These are phyloP conservation scores for Mesostigma viride DNA, from an alignment of 139 green algal species.

Conservation along the genomic window DNA sequence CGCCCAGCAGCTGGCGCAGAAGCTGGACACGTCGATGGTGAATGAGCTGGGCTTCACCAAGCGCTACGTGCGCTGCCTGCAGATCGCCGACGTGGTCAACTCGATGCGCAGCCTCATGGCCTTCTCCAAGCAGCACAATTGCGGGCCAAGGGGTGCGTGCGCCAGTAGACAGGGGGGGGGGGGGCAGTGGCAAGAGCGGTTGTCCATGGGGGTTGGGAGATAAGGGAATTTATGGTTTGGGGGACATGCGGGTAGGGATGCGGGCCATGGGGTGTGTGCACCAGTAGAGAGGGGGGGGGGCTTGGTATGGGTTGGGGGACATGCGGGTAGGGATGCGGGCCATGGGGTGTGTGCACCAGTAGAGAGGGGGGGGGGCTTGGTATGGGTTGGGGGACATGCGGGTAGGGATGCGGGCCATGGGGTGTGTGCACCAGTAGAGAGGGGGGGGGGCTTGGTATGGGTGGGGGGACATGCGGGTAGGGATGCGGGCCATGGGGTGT, in stretches of 20 bases:
- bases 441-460: not conserved
- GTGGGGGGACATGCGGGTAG: not conserved
- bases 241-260: not conserved
- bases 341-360: no score
- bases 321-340: not conserved
- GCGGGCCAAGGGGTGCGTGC: constrained; percentile 21
- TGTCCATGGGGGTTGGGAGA: not conserved
- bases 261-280: not conserved
- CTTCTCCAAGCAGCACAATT: constrained; percentile 33
- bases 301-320: not conserved
- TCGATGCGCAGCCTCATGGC: constrained; percentile 37
- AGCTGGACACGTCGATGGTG: constrained; percentile 26
- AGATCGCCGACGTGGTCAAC: constrained; percentile 42
- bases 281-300: not conserved
- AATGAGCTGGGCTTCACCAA: constrained; percentile 43
- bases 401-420: not conserved
- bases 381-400: not conserved
- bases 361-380: not conserved
- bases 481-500: not conserved
- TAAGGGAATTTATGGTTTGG: not conserved
- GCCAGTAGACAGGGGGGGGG: no score
- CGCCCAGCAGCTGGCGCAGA: constrained; percentile 18
- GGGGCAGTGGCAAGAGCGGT: not conserved
- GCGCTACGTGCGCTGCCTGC: constrained; percentile 41
- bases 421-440: not conserved